Conservation (phyloP, 495 filamentous ascomycete species). For the Hyaloscypha finlandica region DNA sequence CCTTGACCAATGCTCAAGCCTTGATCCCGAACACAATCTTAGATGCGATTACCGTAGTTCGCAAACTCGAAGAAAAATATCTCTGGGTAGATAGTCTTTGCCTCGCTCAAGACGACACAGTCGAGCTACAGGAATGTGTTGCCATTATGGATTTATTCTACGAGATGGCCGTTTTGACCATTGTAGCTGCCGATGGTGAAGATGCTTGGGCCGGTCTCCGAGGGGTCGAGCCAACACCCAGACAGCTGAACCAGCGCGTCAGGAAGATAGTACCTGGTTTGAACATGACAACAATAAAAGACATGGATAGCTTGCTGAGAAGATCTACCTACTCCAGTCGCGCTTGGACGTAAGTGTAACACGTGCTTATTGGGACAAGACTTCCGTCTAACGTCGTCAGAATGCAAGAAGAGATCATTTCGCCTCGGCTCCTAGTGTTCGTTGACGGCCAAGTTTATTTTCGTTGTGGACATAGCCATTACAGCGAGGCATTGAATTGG, state of each 20-base stretch:
- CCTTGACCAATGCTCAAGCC: background rate
- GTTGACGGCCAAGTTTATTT: background rate
- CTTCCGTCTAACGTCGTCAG: slow-evolving; percentile 3
- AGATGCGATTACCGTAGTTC: slow-evolving; percentile 20
- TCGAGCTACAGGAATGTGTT: slow-evolving; percentile 17
- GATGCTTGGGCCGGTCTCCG: slow-evolving; percentile 20
- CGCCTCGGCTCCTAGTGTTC: background rate
- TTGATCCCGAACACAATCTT: slow-evolving; percentile 17
- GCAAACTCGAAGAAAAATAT: slow-evolving; percentile 21
- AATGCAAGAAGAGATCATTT: slow-evolving; percentile 28
- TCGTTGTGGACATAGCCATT: background rate
- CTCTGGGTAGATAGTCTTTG: slow-evolving; percentile 24
- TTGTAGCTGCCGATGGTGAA: slow-evolving; percentile 16
- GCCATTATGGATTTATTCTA: slow-evolving; percentile 26
- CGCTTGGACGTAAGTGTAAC: slow-evolving; percentile 2
- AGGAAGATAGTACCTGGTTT: slow-evolving; percentile 1
- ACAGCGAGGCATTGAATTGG: background rate
- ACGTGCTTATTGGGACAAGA: background rate
- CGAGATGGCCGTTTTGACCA: slow-evolving; percentile 20
- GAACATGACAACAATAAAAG: background rate
- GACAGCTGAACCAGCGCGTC: background rate
- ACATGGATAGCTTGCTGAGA: background rate
- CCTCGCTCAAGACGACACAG: slow-evolving; percentile 15
- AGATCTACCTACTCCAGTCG: background rate
- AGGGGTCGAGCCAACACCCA: slow-evolving; percentile 4